These are phyloP conservation scores for Epichloe coenophiala DNA, from an alignment of 2,329 filamentous ascomycete species.

Conservation along the genomic window DNA sequence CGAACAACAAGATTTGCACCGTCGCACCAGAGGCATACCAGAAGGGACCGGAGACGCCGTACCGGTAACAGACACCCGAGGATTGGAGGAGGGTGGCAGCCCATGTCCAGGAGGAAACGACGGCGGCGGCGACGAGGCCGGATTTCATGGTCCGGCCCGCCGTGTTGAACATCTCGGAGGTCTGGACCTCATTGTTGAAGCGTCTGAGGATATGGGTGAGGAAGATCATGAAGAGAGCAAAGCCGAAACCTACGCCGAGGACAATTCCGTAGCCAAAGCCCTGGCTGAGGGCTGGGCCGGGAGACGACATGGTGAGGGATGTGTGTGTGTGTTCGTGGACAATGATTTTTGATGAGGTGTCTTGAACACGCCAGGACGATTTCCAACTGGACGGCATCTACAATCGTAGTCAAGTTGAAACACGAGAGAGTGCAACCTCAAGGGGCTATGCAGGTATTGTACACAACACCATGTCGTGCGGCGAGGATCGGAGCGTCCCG, in stretches of 20 bases:
- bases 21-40: slow-evolving; percentile 60
- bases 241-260: slow-evolving; percentile 58
- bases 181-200: slow-evolving; percentile 57
- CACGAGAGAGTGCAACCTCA: too few species aligned
- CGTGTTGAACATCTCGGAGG: slow-evolving; percentile 85
- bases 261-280: slow-evolving; percentile 69
- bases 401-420: too few species aligned
- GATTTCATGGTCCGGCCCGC: slow-evolving; percentile 82
- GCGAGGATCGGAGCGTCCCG: too few species aligned
- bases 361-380: too few species aligned
- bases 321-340: too few species aligned
- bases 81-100: slow-evolving; percentile 71
- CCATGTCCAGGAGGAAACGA: slow-evolving; percentile 93
- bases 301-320: slow-evolving; percentile 5
- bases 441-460: too few species aligned
- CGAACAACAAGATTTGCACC: slow-evolving; percentile 80
- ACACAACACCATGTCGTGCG: too few species aligned
- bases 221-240: slow-evolving; percentile 62
- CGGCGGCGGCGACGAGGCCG: slow-evolving; percentile 73
- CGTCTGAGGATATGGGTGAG: slow-evolving; percentile 58
- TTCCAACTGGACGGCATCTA: too few species aligned
- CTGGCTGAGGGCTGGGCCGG: slow-evolving; percentile 32
- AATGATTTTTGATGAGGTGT: too few species aligned
- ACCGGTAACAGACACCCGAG: slow-evolving; percentile 69
- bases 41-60: slow-evolving; percentile 49